Base-by-base conservation (phyloP, 225 moss, liverwort and hornwort genomes). In the Pseudisothecium myosuroides region DNA sequence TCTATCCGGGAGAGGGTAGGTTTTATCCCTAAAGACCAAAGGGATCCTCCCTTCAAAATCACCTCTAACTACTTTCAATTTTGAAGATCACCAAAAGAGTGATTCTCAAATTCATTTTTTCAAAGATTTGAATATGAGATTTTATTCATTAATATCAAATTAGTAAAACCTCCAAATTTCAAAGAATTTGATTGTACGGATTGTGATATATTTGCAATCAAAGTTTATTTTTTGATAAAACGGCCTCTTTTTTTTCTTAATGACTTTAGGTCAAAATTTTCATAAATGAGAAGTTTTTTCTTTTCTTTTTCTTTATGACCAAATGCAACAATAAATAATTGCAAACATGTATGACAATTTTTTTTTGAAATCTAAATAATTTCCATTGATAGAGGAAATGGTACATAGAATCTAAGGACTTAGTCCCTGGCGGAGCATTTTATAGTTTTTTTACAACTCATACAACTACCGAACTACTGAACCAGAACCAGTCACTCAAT, bases 51-150 rank as follows among this genome's bases (percentile, higher is more conserved):
- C 16, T 72, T 72, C 43, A 43, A 72, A 73, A 45, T 45, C 6
- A 27, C 6, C 4, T 41, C 5, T 26, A 8, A 41, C 16, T 52
- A 41, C 0, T 24, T 6, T 2, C 1, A 4, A 0, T 71, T 71
- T 1, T 26, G 5, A 41, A 26, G 9, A 27, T 41, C 41, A 26
- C 8, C 15, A 72, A 73, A 17, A 43, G 4, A 41, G 14, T 3
- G 3, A 10, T 28, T 17, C 6, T 6, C 6, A 41, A 17, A 17
- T 45, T 28, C 6, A 27, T 72, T 72, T 45, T 54, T 28, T 41
- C 28, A 45, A 73, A 45, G 2, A 73, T 26, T 73, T 73, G 16
- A 28, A 1, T 0, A 1, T 45, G 5, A 3, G 10, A 73, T 73
- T 16, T 43, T 27, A 0, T 43, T 72, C 1, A 43, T 43, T 43